Conservation (phyloP, 2,329 filamentous ascomycete species). For the Coniella lustricola region DNA sequence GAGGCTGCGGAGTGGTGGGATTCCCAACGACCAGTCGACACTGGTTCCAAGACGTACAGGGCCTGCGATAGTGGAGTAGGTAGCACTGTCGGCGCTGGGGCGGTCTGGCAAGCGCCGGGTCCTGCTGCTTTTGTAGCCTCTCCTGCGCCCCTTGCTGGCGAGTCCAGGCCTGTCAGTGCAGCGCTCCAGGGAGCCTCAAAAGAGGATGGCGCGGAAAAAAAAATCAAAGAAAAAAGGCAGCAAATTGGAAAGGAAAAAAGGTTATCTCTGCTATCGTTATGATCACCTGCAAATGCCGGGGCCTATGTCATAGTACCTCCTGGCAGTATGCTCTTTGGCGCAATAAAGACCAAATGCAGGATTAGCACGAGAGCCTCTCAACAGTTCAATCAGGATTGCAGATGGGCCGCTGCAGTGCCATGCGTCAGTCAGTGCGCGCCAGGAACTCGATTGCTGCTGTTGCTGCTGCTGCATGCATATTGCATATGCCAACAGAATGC, state of each 20-base stretch:
- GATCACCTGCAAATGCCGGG: neutral
- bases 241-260: too few relatives aligned
- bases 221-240: neutral
- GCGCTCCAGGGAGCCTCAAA: neutral
- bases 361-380: neutral
- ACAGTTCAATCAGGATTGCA: too few relatives aligned
- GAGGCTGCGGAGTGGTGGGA: too few relatives aligned
- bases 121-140: conserved; percentile 1
- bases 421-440: too few relatives aligned
- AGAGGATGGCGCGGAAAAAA: too few relatives aligned
- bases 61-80: conserved; percentile 2
- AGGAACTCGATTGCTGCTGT: too few relatives aligned
- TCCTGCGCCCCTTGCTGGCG: neutral
- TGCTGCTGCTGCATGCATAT: too few relatives aligned
- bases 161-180: neutral
- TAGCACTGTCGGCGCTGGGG: neutral
- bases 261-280: too few relatives aligned
- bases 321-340: too few relatives aligned
- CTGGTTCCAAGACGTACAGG: too few relatives aligned
- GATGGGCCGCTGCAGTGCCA: too few relatives aligned
- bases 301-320: conserved; percentile 1
- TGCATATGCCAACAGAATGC: too few relatives aligned
- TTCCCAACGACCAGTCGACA: neutral
- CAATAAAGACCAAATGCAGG: neutral
- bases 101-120: neutral